Evolutionary conservation across 2,329 filamentous ascomycete genomes (phyloP).

Genomic region (Neofusicoccum sp.): DNA sequence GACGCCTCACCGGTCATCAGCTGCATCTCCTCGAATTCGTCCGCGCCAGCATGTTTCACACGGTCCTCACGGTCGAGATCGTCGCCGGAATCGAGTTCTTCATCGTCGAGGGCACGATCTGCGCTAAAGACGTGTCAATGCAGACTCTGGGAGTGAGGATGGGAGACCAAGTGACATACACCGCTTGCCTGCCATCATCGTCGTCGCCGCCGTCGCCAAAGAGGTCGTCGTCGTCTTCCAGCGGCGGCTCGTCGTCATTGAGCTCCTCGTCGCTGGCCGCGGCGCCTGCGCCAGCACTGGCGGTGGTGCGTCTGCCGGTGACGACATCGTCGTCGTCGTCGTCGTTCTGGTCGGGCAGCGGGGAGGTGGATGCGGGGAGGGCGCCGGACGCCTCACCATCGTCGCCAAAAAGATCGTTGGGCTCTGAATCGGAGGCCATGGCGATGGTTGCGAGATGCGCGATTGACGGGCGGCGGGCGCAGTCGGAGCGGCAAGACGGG

Average conservation of each 20-base stretch:
- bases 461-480: neutral
- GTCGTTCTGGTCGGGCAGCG: neutral
- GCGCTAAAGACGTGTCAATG: conserved; percentile 26
- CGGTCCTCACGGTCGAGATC: conserved; percentile 65
- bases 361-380: conserved; percentile 27
- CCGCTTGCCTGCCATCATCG: conserved; percentile 31
- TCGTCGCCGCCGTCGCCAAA: conserved; percentile 45
- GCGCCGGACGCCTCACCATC: conserved; percentile 34
- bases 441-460: conserved; percentile 17
- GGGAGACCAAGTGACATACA: conserved; percentile 16
- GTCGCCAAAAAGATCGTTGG: conserved; percentile 29
- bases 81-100: conserved; percentile 62
- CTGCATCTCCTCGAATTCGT: conserved; percentile 37
- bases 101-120: conserved; percentile 57
- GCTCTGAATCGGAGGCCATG: conserved; percentile 39
- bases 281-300: neutral
- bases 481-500: neutral
- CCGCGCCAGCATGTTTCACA: conserved; percentile 49
- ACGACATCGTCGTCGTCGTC: conserved; percentile 17
- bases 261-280: conserved; percentile 23
- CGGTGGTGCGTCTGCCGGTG: neutral
- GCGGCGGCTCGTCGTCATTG: conserved; percentile 29
- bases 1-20: conserved; percentile 55
- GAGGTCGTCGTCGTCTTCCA: conserved; percentile 30
- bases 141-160: neutral